A percentile compares a stretch with the other conserved stretches of the same genome.
Evolutionary conservation across 75 land plant species (phyloP).

Genomic region (Sequoia sempervirens): DNA sequence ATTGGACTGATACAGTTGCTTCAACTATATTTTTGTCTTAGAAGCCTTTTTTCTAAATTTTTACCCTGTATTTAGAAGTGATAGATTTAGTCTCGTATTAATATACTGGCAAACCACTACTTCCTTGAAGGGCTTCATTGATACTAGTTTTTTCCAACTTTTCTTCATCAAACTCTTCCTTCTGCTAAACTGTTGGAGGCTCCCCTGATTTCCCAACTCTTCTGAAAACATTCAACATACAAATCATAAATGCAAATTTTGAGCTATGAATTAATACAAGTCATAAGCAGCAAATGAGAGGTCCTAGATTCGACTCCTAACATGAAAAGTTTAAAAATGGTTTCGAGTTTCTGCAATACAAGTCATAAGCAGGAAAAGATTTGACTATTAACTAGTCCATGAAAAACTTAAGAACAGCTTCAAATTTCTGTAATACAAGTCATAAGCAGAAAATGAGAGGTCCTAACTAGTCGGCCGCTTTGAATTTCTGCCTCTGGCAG

Average conservation of each 20-base stretch:
- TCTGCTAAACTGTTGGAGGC: conserved; percentile 3
- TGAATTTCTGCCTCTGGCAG: no score
- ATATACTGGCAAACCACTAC: neutral
- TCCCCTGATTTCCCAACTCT: conserved; percentile 9
- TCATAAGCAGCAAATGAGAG: no score
- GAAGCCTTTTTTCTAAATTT: neutral
- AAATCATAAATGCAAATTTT: conserved; percentile 1
- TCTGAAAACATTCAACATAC: conserved; percentile 6
- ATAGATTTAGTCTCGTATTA: neutral
- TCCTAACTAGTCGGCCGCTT: no score
- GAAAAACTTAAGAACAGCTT: no score
- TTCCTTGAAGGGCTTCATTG: neutral
- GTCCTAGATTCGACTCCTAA: no score
- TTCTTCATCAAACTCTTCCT: neutral
- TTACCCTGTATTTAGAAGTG: neutral
- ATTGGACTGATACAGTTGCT: neutral
- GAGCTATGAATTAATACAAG: neutral
- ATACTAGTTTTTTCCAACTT: neutral
- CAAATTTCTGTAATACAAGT: no score
- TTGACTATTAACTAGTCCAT: no score
- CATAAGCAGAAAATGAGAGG: no score
- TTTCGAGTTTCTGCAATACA: no score
- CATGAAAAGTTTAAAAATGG: no score
- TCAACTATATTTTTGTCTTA: neutral
- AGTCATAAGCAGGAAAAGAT: no score